Evolutionary conservation across 2,329 filamentous ascomycete species (phyloP).

Genomic region (Chaetomium sp.): DNA sequence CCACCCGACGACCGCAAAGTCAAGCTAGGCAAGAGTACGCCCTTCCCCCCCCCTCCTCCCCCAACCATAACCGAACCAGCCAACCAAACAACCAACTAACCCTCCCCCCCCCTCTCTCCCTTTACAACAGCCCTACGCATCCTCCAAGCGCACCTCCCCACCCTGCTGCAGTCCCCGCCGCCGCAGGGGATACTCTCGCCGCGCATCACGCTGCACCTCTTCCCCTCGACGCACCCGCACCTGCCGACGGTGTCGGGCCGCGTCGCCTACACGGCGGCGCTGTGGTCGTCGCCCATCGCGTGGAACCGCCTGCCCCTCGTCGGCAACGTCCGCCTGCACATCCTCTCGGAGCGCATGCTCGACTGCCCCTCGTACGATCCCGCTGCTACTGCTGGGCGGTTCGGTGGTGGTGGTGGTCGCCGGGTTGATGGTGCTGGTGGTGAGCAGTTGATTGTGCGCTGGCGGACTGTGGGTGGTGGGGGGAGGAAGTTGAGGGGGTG

Average conservation of each 20-base stretch:
- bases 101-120: not conserved
- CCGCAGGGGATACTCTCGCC: conserved; percentile 77
- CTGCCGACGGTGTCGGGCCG: conserved; percentile 90
- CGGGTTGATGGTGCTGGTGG: conserved; percentile 54
- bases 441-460: conserved; percentile 88
- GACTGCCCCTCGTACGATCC: conserved; percentile 38
- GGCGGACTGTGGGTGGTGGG: conserved; percentile 70
- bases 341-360: conserved; percentile 87
- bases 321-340: conserved; percentile 84
- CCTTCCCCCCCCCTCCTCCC: not conserved
- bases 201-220: conserved; percentile 70
- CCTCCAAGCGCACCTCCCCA: conserved; percentile 67
- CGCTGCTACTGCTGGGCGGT: too few relatives aligned
- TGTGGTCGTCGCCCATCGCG: conserved; percentile 94
- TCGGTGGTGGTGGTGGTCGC: not conserved
- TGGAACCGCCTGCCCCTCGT: conserved; percentile 93
- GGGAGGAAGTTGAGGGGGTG: conserved; percentile 40
- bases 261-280: conserved; percentile 85
- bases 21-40: conserved; percentile 64
- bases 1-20: conserved; percentile 60
- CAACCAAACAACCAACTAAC: too few relatives aligned
- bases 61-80: not conserved
- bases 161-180: conserved; percentile 65
- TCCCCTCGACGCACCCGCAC: conserved; percentile 78
- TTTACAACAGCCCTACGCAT: conserved; percentile 61